A percentile compares a stretch with the other conserved stretches of the same genome.
These are phyloP conservation scores for Favolaschia claudopus DNA, from an alignment of 768 basidiomycete species.

Conservation along the genomic window DNA sequence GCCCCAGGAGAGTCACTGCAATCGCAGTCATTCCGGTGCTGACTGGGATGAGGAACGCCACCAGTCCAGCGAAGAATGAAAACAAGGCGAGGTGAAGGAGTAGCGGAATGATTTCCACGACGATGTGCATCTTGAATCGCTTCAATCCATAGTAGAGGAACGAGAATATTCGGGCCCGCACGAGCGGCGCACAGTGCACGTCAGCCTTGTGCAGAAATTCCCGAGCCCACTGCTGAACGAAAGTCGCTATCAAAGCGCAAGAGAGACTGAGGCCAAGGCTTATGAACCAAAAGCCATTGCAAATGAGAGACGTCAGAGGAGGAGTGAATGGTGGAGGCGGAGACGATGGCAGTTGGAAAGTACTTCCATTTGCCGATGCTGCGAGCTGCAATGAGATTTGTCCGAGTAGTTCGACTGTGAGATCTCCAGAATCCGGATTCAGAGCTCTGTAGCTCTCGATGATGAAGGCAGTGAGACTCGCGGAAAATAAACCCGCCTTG, in stretches of 20 bases:
- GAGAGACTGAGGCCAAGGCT: neutral
- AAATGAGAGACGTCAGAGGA: neutral
- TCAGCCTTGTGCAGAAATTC: neutral
- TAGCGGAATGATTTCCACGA: neutral
- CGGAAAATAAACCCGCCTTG: constrained; percentile 7
- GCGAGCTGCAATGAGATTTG: neutral
- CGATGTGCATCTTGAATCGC: too few relatives aligned
- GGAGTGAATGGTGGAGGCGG: neutral
- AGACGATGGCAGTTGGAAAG: neutral
- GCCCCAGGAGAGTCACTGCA: neutral
- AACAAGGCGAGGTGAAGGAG: neutral
- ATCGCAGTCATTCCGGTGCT: neutral
- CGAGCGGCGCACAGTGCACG: neutral
- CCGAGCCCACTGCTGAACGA: neutral
- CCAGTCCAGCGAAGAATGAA: neutral
- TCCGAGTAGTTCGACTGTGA: neutral
- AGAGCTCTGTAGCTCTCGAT: neutral
- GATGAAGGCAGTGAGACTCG: constrained; percentile 2
- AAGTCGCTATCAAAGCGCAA: constrained; percentile 1
- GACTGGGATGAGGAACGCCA: too few relatives aligned
- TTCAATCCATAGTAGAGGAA: neutral
- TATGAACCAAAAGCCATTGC: neutral
- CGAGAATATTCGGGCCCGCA: neutral
- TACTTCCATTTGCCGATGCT: neutral
- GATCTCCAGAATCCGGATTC: neutral